Percentiles rank a stretch among this genome's conserved stretches.
phyloP scores from a whole-genome alignment of 371 early-diverging fungal genomes.

The Haplosporangium sp. region DNA sequence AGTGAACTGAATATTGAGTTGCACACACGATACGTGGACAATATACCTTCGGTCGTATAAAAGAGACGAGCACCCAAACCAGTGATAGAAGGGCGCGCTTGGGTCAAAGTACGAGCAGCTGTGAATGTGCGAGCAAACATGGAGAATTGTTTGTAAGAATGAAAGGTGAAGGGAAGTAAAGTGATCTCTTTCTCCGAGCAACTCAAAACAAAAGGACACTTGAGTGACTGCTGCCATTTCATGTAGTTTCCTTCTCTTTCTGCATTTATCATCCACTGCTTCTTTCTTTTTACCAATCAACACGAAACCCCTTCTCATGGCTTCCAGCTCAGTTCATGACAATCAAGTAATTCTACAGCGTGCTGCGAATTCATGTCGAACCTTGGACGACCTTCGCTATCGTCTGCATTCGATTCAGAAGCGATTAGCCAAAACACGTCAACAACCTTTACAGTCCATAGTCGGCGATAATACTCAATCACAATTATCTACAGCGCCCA shows the following conservation, averaged over 20 bases:
- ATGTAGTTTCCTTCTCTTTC: no score
- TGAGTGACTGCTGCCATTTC: neutral
- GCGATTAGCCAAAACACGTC: conserved; percentile 26
- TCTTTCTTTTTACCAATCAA: neutral
- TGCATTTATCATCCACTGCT: no score
- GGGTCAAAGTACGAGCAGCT: conserved; percentile 17
- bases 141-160: neutral
- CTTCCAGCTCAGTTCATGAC: conserved; percentile 19
- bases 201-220: neutral
- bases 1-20: neutral
- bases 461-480: neutral
- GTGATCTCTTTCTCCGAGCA: conserved; percentile 3
- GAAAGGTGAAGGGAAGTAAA: neutral
- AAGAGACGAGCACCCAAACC: conserved; percentile 19
- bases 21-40: neutral
- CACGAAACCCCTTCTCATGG: conserved; percentile 4
- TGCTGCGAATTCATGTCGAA: conserved; percentile 39
- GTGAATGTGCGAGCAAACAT: conserved; percentile 32
- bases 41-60: conserved; percentile 42
- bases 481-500: neutral
- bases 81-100: conserved; percentile 11
- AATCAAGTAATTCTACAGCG: conserved; percentile 46
- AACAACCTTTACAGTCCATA: neutral
- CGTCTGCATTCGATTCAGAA: conserved; percentile 38
- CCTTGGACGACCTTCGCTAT: conserved; percentile 40